Evolutionary conservation across 2,329 filamentous ascomycete species (phyloP).

Genomic region (Botrytis aclada): DNA sequence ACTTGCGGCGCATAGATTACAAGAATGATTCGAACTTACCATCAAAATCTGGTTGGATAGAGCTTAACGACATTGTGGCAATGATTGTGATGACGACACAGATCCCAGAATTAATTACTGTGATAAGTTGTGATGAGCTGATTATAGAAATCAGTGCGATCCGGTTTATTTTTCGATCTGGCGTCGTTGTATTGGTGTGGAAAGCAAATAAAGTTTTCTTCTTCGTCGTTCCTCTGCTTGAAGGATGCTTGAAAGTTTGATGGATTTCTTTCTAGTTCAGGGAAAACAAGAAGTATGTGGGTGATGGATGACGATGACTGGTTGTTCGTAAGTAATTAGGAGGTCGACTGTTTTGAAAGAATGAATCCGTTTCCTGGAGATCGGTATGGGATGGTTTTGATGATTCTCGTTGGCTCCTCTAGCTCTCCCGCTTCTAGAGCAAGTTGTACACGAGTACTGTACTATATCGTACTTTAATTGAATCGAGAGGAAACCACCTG

Average conservation of each 20-base stretch:
- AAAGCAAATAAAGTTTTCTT: background rate
- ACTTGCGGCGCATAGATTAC: conserved; percentile 28
- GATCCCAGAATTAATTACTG: background rate
- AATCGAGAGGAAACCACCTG: background rate
- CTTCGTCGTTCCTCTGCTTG: background rate
- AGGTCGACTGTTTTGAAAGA: background rate
- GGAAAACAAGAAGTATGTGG: background rate
- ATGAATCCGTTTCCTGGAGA: background rate
- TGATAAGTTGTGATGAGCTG: conserved; percentile 4
- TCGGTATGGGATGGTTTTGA: background rate
- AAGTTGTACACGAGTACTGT: background rate
- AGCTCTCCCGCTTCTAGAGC: background rate
- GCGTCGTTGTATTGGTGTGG: background rate
- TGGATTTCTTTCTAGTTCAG: background rate
- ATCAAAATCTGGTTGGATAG: conserved; percentile 33
- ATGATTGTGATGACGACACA: conserved; percentile 17
- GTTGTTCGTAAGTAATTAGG: background rate
- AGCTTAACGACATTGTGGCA: conserved; percentile 33
- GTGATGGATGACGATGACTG: background rate
- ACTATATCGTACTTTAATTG: background rate
- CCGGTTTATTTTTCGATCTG: background rate
- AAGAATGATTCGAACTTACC: conserved; percentile 30
- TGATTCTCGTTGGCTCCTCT: background rate
- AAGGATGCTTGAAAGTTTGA: background rate
- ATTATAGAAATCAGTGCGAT: background rate